Conservation (phyloP, 2,329 filamentous ascomycete genomes). For the Aspergillus luchuensis region DNA sequence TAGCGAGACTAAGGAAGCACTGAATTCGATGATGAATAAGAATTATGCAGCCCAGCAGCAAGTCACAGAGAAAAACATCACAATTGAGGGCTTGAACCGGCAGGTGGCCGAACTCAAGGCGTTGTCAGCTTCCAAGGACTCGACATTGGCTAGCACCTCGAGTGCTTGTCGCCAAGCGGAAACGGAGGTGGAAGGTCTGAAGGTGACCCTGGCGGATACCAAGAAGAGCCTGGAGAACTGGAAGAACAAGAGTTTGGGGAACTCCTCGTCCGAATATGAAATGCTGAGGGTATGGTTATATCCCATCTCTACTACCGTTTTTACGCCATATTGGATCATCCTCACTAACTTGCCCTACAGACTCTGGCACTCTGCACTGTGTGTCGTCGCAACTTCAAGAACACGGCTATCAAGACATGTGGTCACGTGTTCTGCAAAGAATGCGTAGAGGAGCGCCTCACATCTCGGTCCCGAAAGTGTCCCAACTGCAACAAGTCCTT, state of each 20-base stretch:
- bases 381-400: slow-evolving; percentile 90
- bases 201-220: slow-evolving; percentile 72
- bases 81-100: slow-evolving; percentile 70
- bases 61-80: slow-evolving; percentile 68
- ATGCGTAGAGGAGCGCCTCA: slow-evolving; percentile 86
- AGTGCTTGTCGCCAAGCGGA: slow-evolving; percentile 62
- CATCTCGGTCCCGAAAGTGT: slow-evolving; percentile 90
- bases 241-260: slow-evolving; percentile 79
- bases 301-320: neutral
- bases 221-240: slow-evolving; percentile 83
- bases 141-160: slow-evolving; percentile 65
- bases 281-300: slow-evolving; percentile 72
- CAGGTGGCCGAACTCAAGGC: slow-evolving; percentile 77
- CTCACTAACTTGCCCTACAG: slow-evolving; percentile 45
- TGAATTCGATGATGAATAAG: slow-evolving; percentile 70
- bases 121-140: slow-evolving; percentile 74
- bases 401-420: slow-evolving; percentile 89
- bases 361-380: slow-evolving; percentile 84
- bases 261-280: slow-evolving; percentile 79
- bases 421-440: slow-evolving; percentile 91
- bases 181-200: slow-evolving; percentile 75
- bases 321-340: neutral
- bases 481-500: slow-evolving; percentile 92
- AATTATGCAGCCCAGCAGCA: slow-evolving; percentile 74
- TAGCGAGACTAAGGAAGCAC: slow-evolving; percentile 76